Conservation (phyloP, 2,329 filamentous ascomycete species). For the Xylaria polymorpha region DNA sequence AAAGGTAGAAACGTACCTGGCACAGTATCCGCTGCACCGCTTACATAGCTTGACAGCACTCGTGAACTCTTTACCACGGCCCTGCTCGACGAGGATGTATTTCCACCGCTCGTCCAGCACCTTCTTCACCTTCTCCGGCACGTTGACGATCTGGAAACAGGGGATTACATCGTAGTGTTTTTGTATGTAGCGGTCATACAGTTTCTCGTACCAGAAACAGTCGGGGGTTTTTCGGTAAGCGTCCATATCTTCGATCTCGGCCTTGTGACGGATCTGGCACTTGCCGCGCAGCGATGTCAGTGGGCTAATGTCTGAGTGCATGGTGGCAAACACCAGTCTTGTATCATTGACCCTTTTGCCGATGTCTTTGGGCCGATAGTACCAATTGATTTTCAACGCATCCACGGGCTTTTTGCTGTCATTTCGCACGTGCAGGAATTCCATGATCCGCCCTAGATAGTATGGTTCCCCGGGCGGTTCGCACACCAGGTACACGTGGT, state of each 20-base stretch:
- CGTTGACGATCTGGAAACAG: constrained; percentile 92
- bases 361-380: constrained; percentile 96
- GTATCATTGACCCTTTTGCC: constrained; percentile 91
- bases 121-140: constrained; percentile 93
- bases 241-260: constrained; percentile 84
- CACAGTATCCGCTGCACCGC: constrained; percentile 89
- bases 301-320: constrained; percentile 97
- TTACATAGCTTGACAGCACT: constrained; percentile 97
- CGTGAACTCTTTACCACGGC: constrained; percentile 92
- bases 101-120: constrained; percentile 97
- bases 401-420: constrained; percentile 80
- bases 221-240: constrained; percentile 86
- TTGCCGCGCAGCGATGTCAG: constrained; percentile 92
- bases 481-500: constrained; percentile 93
- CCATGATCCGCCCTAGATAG: constrained; percentile 97
- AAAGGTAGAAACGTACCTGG: constrained; percentile 78
- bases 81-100: constrained; percentile 93
- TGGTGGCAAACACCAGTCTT: constrained; percentile 91
- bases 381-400: constrained; percentile 95
- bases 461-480: constrained; percentile 98
- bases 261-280: constrained; percentile 88
- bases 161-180: constrained; percentile 98
- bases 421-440: constrained; percentile 88
- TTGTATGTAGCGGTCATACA: constrained; percentile 98
- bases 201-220: constrained; percentile 95